Conservation (phyloP, 2,329 filamentous ascomycete species). For the Ploettnerulaceae sp. region DNA sequence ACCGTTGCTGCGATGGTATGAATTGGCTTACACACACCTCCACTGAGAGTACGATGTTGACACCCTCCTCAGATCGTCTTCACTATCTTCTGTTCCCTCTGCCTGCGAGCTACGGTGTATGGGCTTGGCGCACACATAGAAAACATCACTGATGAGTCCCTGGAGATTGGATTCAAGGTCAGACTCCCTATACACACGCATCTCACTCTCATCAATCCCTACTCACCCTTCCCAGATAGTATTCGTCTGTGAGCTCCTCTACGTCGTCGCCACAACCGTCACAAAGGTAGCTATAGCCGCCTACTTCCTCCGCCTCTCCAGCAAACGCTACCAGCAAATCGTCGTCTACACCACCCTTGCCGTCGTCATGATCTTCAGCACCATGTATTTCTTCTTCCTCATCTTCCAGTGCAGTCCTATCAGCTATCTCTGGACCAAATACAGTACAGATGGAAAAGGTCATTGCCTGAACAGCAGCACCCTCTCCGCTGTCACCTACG, state of each 20-base stretch:
- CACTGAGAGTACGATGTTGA: slow-evolving; percentile 1
- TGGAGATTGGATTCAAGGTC: slow-evolving; percentile 27
- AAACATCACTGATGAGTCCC: slow-evolving; percentile 19
- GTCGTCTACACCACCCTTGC: slow-evolving; percentile 24
- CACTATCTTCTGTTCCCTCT: slow-evolving; percentile 26
- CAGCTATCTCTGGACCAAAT: slow-evolving; percentile 36
- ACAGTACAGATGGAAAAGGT: slow-evolving; percentile 27
- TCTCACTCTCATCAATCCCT: background rate
- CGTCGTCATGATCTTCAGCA: slow-evolving; percentile 24
- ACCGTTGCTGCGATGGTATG: slow-evolving; percentile 29
- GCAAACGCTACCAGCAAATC: slow-evolving; percentile 25
- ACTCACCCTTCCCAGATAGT: slow-evolving; percentile 19
- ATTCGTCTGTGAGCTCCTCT: slow-evolving; percentile 32
- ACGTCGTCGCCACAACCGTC: slow-evolving; percentile 28
- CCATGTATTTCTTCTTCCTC: slow-evolving; percentile 31
- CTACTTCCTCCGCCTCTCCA: slow-evolving; percentile 30
- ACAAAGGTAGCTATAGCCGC: slow-evolving; percentile 30
- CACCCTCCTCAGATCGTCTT: slow-evolving; percentile 22
- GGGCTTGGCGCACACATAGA: slow-evolving; percentile 31
- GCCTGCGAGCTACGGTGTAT: slow-evolving; percentile 21
- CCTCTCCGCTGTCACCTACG: slow-evolving; percentile 27
- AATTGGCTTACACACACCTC: background rate
- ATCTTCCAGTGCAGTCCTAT: slow-evolving; percentile 31
- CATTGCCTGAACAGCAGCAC: slow-evolving; percentile 31
- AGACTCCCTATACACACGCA: background rate